Conservation (phyloP, 768 basidiomycete genomes). For the Lactifluus subvellereus region DNA sequence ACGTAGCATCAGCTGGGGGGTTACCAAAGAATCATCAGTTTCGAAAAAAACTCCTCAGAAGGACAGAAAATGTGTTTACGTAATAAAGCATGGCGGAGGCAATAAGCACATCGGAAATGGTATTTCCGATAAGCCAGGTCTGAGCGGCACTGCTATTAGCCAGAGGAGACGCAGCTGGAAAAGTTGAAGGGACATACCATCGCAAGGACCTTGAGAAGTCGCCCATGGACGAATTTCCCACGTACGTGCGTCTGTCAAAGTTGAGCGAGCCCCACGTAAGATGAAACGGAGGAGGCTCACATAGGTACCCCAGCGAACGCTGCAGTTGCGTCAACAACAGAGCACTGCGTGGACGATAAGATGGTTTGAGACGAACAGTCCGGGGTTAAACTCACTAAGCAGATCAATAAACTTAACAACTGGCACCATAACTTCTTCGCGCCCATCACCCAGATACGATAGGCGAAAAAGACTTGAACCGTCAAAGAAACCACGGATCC, state of each 20-base stretch:
- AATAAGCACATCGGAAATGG: conserved; percentile 9
- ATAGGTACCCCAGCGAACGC: not conserved
- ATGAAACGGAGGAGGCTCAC: not conserved
- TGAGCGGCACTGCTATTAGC: not conserved
- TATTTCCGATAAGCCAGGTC: conserved; percentile 13
- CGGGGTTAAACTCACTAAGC: not conserved
- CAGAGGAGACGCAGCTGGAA: not conserved
- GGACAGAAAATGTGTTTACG: not conserved
- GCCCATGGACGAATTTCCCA: not conserved
- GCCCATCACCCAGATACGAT: conserved; percentile 27
- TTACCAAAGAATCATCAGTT: not conserved
- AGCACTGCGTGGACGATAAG: not conserved
- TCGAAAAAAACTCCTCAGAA: no score
- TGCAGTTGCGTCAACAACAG: not conserved
- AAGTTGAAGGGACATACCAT: not conserved
- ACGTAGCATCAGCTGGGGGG: not conserved
- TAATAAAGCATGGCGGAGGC: conserved; percentile 5
- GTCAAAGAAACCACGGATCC: no score
- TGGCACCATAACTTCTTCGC: not conserved
- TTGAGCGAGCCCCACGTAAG: not conserved
- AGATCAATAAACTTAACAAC: not conserved
- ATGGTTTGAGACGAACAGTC: no score
- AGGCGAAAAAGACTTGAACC: no score
- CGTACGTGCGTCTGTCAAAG: not conserved
- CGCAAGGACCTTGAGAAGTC: not conserved